phyloP scores from a whole-genome alignment of 106 monocot genomes.

The Chionographis japonica region DNA sequence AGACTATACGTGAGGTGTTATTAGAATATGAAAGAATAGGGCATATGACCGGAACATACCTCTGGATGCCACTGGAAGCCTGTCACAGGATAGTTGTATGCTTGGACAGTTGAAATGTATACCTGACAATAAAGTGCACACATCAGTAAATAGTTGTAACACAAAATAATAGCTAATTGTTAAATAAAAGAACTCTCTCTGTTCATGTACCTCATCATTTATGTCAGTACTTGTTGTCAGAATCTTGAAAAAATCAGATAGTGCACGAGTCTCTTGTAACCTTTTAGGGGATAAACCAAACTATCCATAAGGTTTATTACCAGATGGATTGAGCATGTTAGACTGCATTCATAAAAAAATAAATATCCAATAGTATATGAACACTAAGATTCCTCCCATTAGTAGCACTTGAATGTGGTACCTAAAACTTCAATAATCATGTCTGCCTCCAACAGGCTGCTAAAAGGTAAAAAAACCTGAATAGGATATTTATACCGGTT shows the following conservation, averaged over 20 bases:
- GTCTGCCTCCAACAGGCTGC: too few species aligned
- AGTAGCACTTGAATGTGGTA: too few species aligned
- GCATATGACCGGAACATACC: conserved; percentile 16
- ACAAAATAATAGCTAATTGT: too few species aligned
- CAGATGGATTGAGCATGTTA: background rate
- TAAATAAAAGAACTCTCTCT: too few species aligned
- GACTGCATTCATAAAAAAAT: too few species aligned
- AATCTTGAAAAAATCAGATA: conserved; percentile 64
- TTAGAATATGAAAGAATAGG: background rate
- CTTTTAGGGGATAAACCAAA: conserved; percentile 55
- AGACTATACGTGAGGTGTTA: too few species aligned
- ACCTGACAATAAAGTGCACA: conserved; percentile 3
- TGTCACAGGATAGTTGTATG: conserved; percentile 45
- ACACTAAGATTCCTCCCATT: too few species aligned
- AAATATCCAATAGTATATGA: too few species aligned
- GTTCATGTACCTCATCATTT: conserved; percentile 30
- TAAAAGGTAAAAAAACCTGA: too few species aligned
- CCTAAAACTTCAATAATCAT: too few species aligned
- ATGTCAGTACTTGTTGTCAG: conserved; percentile 53
- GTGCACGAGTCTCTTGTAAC: conserved; percentile 35
- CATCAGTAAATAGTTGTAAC: too few species aligned
- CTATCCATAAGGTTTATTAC: conserved; percentile 20
- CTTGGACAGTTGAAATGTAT: conserved; percentile 39
- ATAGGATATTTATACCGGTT: too few species aligned
- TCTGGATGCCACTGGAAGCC: conserved; percentile 56